phyloP scores from a whole-genome alignment of 1,284 basidiomycete species.

The Cystobasidium pallidum region DNA sequence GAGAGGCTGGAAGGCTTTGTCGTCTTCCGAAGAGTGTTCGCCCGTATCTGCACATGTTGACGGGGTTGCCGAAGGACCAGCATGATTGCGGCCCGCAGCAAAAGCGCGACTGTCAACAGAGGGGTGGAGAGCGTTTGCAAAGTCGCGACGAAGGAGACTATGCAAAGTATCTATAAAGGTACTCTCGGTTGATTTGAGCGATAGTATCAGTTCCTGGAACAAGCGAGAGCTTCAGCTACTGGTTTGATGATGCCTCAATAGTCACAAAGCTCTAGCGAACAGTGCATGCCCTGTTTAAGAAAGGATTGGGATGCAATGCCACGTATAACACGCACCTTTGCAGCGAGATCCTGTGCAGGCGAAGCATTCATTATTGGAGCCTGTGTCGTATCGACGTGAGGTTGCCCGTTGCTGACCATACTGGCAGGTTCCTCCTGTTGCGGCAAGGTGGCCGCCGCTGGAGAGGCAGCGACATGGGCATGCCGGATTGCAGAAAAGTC shows the following conservation, averaged over 20 bases:
- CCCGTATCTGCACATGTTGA: neutral
- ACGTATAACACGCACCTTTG: neutral
- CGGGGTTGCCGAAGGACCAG: slow-evolving; percentile 1
- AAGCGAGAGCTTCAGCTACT: slow-evolving; percentile 1
- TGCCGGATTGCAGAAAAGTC: slow-evolving; percentile 16
- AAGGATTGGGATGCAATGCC: slow-evolving; percentile 2
- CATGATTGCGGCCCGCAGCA: neutral
- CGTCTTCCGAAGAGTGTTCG: neutral
- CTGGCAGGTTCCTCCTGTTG: neutral
- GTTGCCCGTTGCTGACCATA: neutral
- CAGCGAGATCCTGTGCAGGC: neutral
- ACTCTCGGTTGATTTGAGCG: slow-evolving; percentile 19
- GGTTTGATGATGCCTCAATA: neutral
- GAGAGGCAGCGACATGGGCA: neutral
- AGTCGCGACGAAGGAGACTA: slow-evolving; percentile 19
- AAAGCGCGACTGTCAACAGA: neutral
- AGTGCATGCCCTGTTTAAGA: neutral
- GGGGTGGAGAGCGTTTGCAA: slow-evolving; percentile 11
- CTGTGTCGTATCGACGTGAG: neutral
- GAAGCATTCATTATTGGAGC: neutral
- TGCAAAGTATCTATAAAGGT: slow-evolving; percentile 33
- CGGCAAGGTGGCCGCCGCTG: neutral
- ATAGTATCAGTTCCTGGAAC: slow-evolving; percentile 25
- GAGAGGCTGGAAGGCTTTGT: slow-evolving; percentile 9
- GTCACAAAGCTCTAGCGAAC: neutral